phyloP scores from a whole-genome alignment of 2,329 filamentous ascomycete genomes.

The Ophiobolus disseminans region DNA sequence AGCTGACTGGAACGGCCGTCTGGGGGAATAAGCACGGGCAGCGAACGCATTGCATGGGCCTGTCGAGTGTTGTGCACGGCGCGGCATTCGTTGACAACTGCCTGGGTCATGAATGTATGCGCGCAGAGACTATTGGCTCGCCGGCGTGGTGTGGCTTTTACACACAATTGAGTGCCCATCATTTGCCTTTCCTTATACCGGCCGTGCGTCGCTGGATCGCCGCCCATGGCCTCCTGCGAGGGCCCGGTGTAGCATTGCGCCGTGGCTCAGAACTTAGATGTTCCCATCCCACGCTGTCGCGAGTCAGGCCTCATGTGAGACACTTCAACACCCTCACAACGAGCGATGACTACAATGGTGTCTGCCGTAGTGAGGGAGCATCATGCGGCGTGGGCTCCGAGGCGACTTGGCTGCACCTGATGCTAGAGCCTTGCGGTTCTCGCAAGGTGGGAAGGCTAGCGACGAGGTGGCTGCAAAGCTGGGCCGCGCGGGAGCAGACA shows the following conservation, averaged over 20 bases:
- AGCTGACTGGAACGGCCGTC: conserved; percentile 6
- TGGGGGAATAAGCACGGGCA: conserved; percentile 1
- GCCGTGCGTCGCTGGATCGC: not conserved
- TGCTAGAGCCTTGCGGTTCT: conserved; percentile 9
- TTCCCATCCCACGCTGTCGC: conserved; percentile 12
- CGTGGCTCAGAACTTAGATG: not conserved
- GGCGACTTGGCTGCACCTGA: conserved; percentile 5
- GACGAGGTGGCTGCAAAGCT: conserved; percentile 3
- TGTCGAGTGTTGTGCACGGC: not conserved
- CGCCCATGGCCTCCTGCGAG: not conserved
- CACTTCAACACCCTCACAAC: conserved; percentile 4
- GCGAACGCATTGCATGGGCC: conserved; percentile 1
- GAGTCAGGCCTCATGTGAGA: conserved; percentile 11
- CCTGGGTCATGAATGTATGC: conserved; percentile 1
- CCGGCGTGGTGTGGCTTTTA: conserved; percentile 3
- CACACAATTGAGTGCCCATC: conserved; percentile 3
- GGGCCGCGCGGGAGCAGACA: conserved; percentile 12
- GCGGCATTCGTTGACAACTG: conserved; percentile 6
- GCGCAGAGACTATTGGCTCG: conserved; percentile 13
- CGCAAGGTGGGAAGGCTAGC: conserved; percentile 3
- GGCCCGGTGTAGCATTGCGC: not conserved
- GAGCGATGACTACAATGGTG: not conserved
- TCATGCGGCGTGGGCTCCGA: conserved; percentile 6
- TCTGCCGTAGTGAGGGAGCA: not conserved
- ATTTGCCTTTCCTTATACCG: conserved; percentile 3